Evolutionary conservation across 2,329 filamentous ascomycete genomes (phyloP), one percentile per base, ranked within the genome.

Genomic region (Monilinia vaccinii-corymbosi): DNA sequence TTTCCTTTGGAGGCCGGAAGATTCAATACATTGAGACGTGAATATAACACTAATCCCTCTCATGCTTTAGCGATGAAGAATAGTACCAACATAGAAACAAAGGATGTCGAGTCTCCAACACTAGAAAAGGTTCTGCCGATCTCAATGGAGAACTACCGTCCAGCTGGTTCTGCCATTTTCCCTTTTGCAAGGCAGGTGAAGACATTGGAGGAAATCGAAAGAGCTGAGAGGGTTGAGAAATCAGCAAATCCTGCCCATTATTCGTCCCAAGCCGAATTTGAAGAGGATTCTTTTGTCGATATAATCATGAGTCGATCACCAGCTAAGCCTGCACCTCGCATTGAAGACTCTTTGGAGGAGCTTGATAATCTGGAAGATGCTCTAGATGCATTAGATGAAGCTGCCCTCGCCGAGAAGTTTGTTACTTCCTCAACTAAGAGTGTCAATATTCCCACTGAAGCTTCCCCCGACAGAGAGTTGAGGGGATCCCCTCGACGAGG

Each of bases 271-370:
- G 58, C 60, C n/a, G 61, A 63, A 45, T 48, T 52, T 55, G 63
- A 64, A 34, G 68, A 71, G 18, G 71, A 72, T 56, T 72, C 71
- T 51, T 74, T 75, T 63, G 68, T 73, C 11, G 70, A 73, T 67
- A 62, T 74, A 66, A 72, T 75, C 14, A 73, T 63, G 44, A 66
- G 71, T 49, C 68, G 71, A 60, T 72, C 71, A 9, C 71, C 71
- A 70, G 78, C 65, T 46, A 72, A 73, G 52, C 67, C 69, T 32
- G 64, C 73, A 38, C 70, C 71, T 31, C 79, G 81, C 21, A 86
- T 86, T 53, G 84, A 86, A 68, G 83, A 86, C 68, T 85, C 83
- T 1, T 73, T 86, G 10, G 83, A 84, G 68, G 82, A 82, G 63
- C 74, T 86, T 23, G 84, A 86, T 67, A 75, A 76, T 62, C 75